Evolutionary conservation across 306 rosid species (phyloP).

Genomic region (Trifolium subterraneum): DNA sequence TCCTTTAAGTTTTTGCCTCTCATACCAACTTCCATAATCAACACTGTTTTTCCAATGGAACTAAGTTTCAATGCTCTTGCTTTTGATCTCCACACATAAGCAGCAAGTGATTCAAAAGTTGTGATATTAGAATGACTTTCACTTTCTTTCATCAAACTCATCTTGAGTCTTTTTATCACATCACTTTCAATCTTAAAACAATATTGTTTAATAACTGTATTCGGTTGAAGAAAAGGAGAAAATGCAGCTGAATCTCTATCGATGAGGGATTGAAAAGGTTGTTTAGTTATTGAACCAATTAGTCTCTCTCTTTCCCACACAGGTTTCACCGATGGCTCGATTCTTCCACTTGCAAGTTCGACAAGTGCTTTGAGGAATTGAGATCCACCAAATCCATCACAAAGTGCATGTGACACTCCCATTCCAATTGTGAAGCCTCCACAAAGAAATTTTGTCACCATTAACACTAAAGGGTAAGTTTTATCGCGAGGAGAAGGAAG

Average conservation of each 20-base stretch:
- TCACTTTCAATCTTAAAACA: constrained; percentile 40
- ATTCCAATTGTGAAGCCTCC: constrained; percentile 53
- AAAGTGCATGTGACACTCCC: constrained; percentile 45
- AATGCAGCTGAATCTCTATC: constrained; percentile 35
- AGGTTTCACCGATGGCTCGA: constrained; percentile 51
- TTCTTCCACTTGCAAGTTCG: constrained; percentile 48
- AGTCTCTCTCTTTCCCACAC: constrained; percentile 60
- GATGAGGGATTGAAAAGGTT: constrained; percentile 33
- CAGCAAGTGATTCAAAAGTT: constrained; percentile 57
- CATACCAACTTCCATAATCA: constrained; percentile 49
- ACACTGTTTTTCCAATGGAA: constrained; percentile 46
- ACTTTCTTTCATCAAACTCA: constrained; percentile 39
- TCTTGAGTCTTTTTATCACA: constrained; percentile 49
- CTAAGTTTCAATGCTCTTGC: constrained; percentile 53
- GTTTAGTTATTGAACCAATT: constrained; percentile 15
- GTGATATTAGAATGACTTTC: constrained; percentile 28
- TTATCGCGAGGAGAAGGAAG: neutral
- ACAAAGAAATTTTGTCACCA: constrained; percentile 51
- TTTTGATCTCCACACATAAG: constrained; percentile 61
- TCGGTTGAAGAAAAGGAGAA: constrained; percentile 54
- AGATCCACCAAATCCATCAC: constrained; percentile 49
- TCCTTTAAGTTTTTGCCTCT: constrained; percentile 42
- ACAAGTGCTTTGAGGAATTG: constrained; percentile 47
- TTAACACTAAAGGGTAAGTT: constrained; percentile 36
- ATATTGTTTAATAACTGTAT: constrained; percentile 40